Conservation (phyloP, 495 filamentous ascomycete species). For the Astrothelium macrocarpum region DNA sequence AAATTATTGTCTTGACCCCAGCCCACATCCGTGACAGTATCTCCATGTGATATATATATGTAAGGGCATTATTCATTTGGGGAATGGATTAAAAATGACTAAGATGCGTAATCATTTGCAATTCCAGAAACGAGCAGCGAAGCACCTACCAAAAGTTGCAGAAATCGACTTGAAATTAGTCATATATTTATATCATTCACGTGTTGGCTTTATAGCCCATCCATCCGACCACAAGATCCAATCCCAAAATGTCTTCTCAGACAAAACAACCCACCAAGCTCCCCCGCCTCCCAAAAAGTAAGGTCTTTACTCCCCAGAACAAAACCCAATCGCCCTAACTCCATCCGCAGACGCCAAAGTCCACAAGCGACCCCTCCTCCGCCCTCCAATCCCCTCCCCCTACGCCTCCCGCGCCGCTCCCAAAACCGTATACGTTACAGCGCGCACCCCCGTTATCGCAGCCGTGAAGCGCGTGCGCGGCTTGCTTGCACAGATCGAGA, state of each 20-base stretch:
- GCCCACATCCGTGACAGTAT: no score
- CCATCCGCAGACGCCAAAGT: conserved; percentile 37
- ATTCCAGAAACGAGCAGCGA: no score
- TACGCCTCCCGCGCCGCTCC: conserved; percentile 39
- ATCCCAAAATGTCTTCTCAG: background rate
- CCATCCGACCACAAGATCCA: no score
- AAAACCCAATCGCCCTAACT: conserved; percentile 1
- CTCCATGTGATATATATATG: no score
- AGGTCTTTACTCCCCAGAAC: background rate
- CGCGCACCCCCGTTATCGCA: conserved; percentile 67
- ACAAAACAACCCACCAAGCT: conserved; percentile 38
- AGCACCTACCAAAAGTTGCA: no score
- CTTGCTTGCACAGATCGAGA: conserved; percentile 54
- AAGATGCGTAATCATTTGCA: no score
- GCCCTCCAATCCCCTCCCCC: conserved; percentile 52
- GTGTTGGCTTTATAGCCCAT: no score
- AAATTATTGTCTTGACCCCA: no score
- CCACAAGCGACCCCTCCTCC: conserved; percentile 62
- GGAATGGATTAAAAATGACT: no score
- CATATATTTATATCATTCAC: no score
- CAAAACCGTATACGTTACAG: conserved; percentile 72
- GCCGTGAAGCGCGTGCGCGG: conserved; percentile 70
- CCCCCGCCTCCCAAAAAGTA: conserved; percentile 41
- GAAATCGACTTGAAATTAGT: no score
- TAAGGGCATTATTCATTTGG: no score